Base-by-base conservation (phyloP, 2,329 filamentous ascomycete species). In the Neonectria punicea region DNA sequence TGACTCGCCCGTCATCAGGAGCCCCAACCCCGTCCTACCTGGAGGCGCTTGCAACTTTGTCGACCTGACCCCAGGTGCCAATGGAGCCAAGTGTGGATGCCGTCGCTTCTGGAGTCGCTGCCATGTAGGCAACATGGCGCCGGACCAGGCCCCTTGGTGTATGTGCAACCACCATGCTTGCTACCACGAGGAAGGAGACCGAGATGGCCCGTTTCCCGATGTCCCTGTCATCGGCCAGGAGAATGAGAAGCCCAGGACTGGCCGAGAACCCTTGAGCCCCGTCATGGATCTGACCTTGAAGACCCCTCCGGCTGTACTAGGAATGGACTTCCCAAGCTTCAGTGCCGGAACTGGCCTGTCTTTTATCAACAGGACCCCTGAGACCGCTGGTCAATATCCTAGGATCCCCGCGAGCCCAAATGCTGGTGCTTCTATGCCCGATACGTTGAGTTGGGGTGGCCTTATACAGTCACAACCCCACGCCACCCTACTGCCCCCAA, bases 151-250 rank as follows among this genome's bases (percentile, higher is more conserved):
- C 30, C 79, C 80, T 65, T 87, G 83, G 81, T 89, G 87, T 78
- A 89, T 89, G 87, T 89, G 87, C 72, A 85, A 84, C 57, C 87
- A 89, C 70, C 87, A 89, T 76, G 87, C 87, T 58, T 89, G 87
- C 75, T 89, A 83, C 66, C 87, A 89, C 66, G 87, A 89, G 74
- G 82, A 88, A 70, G 77, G 75, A 39, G 62, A 70, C 53, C 67
- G 67, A 56, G 70, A 73, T 66, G 67, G 25, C 32, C 71, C 68
- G 18, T 71, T 74, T 49, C 66, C 75, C 7, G 68, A 72, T 7
- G 66, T 70, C 43, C 67, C 75, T 58, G 69, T 75, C 22, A 62
- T 71, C 62, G 80, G 79, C 65, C 86, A 88, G 77, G 86, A 88
- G 72, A 87, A 87, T 67, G 84, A 87, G 70, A 80, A 76, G 36